Conservation (phyloP, 148 eudicot species). For the Chenopodium suecicum region DNA sequence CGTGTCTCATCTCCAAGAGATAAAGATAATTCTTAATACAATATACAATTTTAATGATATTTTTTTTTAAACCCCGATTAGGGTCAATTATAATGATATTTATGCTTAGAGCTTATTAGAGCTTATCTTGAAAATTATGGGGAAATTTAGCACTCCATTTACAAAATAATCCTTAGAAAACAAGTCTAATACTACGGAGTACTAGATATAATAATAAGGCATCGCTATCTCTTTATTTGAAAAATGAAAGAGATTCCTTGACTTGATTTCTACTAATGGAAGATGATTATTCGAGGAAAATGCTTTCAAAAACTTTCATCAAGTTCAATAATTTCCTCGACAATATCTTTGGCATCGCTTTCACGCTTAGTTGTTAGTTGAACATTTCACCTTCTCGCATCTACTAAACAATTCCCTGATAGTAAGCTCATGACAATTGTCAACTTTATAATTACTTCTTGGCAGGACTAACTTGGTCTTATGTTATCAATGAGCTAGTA, state of each 20-base stretch:
- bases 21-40: too few species aligned
- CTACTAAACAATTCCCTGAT: background rate
- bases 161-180: too few species aligned
- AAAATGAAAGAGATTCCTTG: background rate
- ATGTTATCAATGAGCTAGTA: background rate
- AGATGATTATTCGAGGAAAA: background rate
- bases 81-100: too few species aligned
- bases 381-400: background rate
- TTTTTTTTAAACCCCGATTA: too few species aligned
- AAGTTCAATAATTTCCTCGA: background rate
- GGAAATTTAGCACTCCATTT: too few species aligned
- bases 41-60: too few species aligned
- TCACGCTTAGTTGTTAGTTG: background rate
- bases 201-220: background rate
- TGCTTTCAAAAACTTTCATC: background rate
- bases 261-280: background rate
- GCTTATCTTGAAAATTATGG: too few species aligned
- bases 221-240: background rate
- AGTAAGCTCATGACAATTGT: background rate
- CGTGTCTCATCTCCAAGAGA: too few species aligned
- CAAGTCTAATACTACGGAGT: too few species aligned
- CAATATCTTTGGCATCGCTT: conserved; percentile 9
- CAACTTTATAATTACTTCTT: background rate
- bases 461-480: background rate
- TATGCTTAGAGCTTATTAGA: too few species aligned